A percentile compares a stretch with the other conserved stretches of the same genome.
Evolutionary conservation across 78 protist genomes (phyloP).

Genomic region (Cavenderia fasciculata): DNA sequence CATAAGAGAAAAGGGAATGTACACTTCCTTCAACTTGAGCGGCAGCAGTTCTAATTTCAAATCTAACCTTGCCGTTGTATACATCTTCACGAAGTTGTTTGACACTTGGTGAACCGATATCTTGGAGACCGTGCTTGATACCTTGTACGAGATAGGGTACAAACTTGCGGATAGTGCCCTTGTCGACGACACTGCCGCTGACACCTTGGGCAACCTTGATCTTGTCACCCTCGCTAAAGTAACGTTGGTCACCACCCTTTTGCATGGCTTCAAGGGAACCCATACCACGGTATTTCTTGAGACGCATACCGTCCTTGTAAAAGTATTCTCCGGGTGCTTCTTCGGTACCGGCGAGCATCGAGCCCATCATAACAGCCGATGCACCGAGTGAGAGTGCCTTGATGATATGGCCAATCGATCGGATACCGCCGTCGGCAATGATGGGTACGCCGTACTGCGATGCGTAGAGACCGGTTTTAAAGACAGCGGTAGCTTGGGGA

Average conservation of each 20-base stretch:
- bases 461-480: constrained; percentile 71
- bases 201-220: constrained; percentile 96
- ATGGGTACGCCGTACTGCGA: constrained; percentile 89
- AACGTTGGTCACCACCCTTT: constrained; percentile 80
- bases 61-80: constrained; percentile 79
- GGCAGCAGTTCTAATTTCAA: constrained; percentile 88
- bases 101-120: constrained; percentile 80
- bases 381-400: constrained; percentile 97
- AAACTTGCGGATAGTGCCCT: constrained; percentile 86
- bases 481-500: constrained; percentile 92
- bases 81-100: constrained; percentile 34
- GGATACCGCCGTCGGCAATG: constrained; percentile 97
- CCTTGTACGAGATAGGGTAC: constrained; percentile 82
- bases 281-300: constrained; percentile 96
- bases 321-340: constrained; percentile 96
- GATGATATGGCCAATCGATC: constrained; percentile 91
- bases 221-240: constrained; percentile 82
- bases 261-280: constrained; percentile 95
- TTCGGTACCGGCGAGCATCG: constrained; percentile 95
- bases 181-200: constrained; percentile 90
- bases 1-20: constrained; percentile 84
- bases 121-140: constrained; percentile 92
- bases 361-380: constrained; percentile 95
- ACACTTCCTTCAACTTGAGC: constrained; percentile 92
- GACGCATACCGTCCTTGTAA: constrained; percentile 88